These are phyloP conservation scores for Phoma herbarum DNA, from an alignment of 2,329 filamentous ascomycete species.

Conservation along the genomic window DNA sequence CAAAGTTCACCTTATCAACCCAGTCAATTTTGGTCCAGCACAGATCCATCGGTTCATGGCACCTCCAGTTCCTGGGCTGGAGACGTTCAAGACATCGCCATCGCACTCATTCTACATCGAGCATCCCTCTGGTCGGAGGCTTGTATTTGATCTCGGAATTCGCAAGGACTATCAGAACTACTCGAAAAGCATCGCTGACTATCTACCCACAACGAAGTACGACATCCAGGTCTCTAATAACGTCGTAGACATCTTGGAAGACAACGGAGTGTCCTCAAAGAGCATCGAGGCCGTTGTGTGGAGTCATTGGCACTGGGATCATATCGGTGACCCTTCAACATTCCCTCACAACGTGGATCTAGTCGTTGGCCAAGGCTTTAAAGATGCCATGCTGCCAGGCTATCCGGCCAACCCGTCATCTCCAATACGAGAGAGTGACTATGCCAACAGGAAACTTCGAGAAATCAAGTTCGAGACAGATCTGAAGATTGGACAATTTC, in stretches of 20 bases:
- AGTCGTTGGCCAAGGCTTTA: slow-evolving; percentile 64
- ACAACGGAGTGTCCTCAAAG: slow-evolving; percentile 42
- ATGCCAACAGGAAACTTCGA: slow-evolving; percentile 31
- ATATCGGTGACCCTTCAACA: slow-evolving; percentile 58
- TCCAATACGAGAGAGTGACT: slow-evolving; percentile 35
- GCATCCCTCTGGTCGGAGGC: slow-evolving; percentile 53
- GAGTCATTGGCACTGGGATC: slow-evolving; percentile 59
- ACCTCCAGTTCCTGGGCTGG: slow-evolving; percentile 30
- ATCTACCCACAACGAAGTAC: slow-evolving; percentile 37
- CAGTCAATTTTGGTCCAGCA: slow-evolving; percentile 42
- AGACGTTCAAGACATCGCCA: slow-evolving; percentile 46
- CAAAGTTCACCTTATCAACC: slow-evolving; percentile 46
- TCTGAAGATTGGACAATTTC: slow-evolving; percentile 54
- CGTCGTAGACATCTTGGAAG: slow-evolving; percentile 49
- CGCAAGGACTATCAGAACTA: slow-evolving; percentile 57
- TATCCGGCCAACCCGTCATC: slow-evolving; percentile 51
- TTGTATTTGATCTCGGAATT: slow-evolving; percentile 60
- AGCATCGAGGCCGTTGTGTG: slow-evolving; percentile 53
- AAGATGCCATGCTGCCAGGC: slow-evolving; percentile 57
- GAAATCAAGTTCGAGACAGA: slow-evolving; percentile 33
- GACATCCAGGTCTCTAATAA: slow-evolving; percentile 55
- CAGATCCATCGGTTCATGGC: slow-evolving; percentile 44
- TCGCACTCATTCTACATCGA: slow-evolving; percentile 58
- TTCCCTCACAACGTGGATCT: slow-evolving; percentile 60
- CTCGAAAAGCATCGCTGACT: slow-evolving; percentile 28